Base-by-base conservation (phyloP, 2,329 filamentous ascomycete genomes). In the Trichophyton mentagrophytes region DNA sequence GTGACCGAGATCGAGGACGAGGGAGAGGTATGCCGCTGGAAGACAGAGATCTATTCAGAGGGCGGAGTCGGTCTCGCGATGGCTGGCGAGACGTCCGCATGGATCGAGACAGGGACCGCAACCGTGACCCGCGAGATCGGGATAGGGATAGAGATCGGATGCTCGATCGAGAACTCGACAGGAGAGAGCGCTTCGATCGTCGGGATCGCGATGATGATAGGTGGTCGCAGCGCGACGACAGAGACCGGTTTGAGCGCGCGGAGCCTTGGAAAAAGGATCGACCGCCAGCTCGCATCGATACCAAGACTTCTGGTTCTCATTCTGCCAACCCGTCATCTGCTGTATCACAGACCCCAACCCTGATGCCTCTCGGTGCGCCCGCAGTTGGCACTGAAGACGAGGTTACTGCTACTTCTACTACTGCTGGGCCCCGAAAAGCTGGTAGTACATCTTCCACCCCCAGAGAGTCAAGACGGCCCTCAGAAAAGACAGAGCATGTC, bases 41-140 rank as follows among this genome's bases (percentile, higher is more conserved):
- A 60, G 75, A 77, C 60, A 72, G 75, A 9, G 74, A 77, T 62
- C 64, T 70, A 1, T 77, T 76, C 61, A 70, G 73, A 55, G 71
- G 73, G 51, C 69, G 76, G 22, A 78, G 76, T 67, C 70, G 75
- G 30, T 78, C 76, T 30, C 70, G 76, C 5, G 76, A 78, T 62
- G 67, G 69, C 6, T 73, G 75, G 69, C 72, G 74, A 64, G 74
- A 76, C 55, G 73, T 71, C 53, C 60, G 62, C 38, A 61, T 65
- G 53, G 65, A 62, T 22, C 64, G 67, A 4, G 65, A 67, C 27
- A 62, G 69, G 38, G 69, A 73, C 25, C 71, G 71, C n/a, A 63
- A 67, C 22, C 60, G 67, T 27, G 69, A 72, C 40, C 71, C 69
- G 36, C 64, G 70, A n/a, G 71, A 72, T 62, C 47, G 70, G 62